Base-by-base conservation (phyloP, 805 yeast species). In the Clavispora phyllophila region DNA sequence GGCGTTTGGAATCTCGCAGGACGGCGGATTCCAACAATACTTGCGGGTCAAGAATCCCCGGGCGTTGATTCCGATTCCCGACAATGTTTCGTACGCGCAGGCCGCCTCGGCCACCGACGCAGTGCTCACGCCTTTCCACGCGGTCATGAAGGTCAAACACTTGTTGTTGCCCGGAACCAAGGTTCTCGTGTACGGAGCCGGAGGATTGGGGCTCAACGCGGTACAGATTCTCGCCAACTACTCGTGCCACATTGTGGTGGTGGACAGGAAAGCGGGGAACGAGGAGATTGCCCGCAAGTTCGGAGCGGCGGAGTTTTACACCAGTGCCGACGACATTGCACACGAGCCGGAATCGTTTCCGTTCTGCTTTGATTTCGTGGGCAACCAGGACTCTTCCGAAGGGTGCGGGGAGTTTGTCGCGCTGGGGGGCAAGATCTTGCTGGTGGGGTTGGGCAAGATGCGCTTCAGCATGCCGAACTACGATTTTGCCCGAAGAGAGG, bases 21-120 rank as follows among this genome's bases (percentile, higher is more conserved):
- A 69, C 48, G 75, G 75, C 1, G 74, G 75, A 4, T 70, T 65
- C 44, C 73, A 66, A 47, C 59, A 63, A 42, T 69, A 68, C 46
- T 50, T 69, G 20, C 53, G 66, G 45, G 56, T 70, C 13, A 47
- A 55, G n/a, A 68, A 68, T 48, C 55, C 65, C 41, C 49, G 66
- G 34, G 53, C 58, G 2, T 51, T 70, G 44, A 49, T 69, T 27
- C 69, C 68, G 1, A 69, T 70, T 41, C 72, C 72, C 7, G 72
- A 69, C 13, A 57, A 55, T 8, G 70, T 70, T 2, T 47, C 62
- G 12, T 70, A 58, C 42, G 72, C 59, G 35, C 60, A 53, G 6
- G 74, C 74, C 1, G 73, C 74, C 1, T 62, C 67, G 7, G 62
- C 73, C 12, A 60, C 70, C 2, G 75, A 70, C 45, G 67, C 73